A percentile compares a stretch with the other conserved stretches of the same genome.
Conservation (phyloP, 495 filamentous ascomycete species). For the Durotheca rogersii region DNA sequence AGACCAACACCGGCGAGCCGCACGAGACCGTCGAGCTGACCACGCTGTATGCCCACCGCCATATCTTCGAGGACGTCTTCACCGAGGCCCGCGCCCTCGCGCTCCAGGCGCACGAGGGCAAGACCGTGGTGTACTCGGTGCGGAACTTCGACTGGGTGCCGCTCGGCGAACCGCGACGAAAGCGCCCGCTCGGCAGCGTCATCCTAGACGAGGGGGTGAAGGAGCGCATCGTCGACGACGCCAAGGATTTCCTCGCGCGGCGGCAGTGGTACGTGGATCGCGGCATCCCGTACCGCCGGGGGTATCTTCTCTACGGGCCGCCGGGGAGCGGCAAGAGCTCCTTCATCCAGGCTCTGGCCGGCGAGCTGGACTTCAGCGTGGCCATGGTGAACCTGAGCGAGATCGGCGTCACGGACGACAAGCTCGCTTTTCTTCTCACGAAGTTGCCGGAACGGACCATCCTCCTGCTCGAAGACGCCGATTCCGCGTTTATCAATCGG, state of each 20-base stretch:
- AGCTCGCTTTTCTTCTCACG: constrained; percentile 81
- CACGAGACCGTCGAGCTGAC: constrained; percentile 95
- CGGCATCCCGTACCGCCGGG: constrained; percentile 90
- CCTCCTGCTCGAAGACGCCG: constrained; percentile 88
- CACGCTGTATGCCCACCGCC: constrained; percentile 81
- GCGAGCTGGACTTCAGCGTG: constrained; percentile 89
- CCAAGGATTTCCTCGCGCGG: constrained; percentile 76
- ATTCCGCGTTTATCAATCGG: constrained; percentile 85
- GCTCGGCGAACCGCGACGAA: constrained; percentile 85
- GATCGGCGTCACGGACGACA: constrained; percentile 88
- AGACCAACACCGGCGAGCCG: constrained; percentile 76
- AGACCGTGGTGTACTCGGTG: constrained; percentile 87
- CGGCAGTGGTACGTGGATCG: constrained; percentile 90
- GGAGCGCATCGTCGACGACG: constrained; percentile 79
- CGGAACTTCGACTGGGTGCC: constrained; percentile 76
- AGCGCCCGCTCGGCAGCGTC: constrained; percentile 85
- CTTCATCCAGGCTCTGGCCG: constrained; percentile 93
- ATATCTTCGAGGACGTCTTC: constrained; percentile 85
- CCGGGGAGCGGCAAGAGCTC: constrained; percentile 95
- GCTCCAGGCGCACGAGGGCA: constrained; percentile 77
- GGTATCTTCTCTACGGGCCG: constrained; percentile 91
- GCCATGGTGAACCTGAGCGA: constrained; percentile 93
- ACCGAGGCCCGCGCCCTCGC: constrained; percentile 79
- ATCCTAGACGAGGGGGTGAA: constrained; percentile 84
- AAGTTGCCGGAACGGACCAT: constrained; percentile 85